These are phyloP conservation scores for Agrostemma githago DNA, from an alignment of 148 eudicot species.

Conservation along the genomic window DNA sequence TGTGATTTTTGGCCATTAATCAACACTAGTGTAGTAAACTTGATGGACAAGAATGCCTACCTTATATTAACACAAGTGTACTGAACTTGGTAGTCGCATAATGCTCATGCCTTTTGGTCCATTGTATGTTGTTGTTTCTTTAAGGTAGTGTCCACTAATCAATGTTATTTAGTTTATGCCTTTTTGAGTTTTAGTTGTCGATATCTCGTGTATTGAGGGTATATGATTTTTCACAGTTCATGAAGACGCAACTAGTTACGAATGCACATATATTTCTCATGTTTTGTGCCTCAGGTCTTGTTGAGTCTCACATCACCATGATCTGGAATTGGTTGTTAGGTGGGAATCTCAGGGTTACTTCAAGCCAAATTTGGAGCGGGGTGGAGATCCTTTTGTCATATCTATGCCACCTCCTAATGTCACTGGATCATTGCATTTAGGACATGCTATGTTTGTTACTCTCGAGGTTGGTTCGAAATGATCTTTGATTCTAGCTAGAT, in stretches of 20 bases:
- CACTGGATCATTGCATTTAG: constrained; percentile 98
- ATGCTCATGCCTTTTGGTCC: not conserved
- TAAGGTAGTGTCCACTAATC: not conserved
- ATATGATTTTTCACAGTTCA: not conserved
- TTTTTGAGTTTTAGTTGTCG: not conserved
- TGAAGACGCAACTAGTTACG: not conserved
- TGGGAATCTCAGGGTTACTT: constrained; percentile 98
- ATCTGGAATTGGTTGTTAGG: constrained; percentile 47
- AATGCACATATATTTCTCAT: not conserved
- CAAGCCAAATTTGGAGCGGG: constrained; percentile 76
- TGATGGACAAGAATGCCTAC: not conserved
- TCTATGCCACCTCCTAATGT: constrained; percentile 99
- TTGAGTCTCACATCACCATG: not conserved
- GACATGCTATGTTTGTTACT: constrained; percentile 99
- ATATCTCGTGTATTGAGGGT: constrained; percentile 3
- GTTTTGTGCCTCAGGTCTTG: not conserved
- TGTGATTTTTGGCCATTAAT: too few relatives aligned
- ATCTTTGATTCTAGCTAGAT: constrained; percentile 3
- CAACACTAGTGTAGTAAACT: too few relatives aligned
- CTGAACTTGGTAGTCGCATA: not conserved
- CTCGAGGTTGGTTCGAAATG: constrained; percentile 69
- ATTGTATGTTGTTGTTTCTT: not conserved
- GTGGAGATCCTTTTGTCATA: constrained; percentile 79
- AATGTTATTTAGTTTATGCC: not conserved
- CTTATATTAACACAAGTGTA: not conserved